Conservation (phyloP, 202 grass and related monocot species). For the Sporobolus alterniflorus region DNA sequence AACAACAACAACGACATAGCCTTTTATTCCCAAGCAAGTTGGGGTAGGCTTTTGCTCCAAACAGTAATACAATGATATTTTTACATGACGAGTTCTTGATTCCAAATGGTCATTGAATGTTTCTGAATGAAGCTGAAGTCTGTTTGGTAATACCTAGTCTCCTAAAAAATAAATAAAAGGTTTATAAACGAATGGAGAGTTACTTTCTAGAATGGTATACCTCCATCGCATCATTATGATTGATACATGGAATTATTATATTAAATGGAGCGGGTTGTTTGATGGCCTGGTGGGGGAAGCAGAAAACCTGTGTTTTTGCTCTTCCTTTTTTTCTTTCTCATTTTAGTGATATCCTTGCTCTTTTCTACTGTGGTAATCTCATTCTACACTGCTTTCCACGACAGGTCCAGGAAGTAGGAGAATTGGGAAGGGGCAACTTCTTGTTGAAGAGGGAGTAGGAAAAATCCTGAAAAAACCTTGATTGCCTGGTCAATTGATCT, state of each 20-base stretch:
- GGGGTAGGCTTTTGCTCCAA: background rate
- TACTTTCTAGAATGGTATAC: background rate
- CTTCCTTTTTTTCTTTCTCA: too few species aligned
- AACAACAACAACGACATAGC: too few species aligned
- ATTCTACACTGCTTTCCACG: too few species aligned
- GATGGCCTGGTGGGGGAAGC: too few species aligned
- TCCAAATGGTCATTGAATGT: background rate
- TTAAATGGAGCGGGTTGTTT: too few species aligned
- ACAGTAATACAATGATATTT: background rate
- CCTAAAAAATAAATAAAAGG: background rate
- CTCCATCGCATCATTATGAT: background rate
- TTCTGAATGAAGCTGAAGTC: background rate
- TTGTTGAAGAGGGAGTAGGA: background rate
- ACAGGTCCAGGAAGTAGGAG: conserved; percentile 44
- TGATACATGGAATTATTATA: background rate
- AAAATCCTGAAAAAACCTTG: background rate
- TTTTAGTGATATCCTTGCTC: too few species aligned
- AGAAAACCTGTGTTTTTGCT: too few species aligned
- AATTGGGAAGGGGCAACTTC: background rate
- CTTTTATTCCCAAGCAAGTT: too few species aligned
- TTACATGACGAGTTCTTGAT: background rate
- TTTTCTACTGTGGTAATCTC: too few species aligned
- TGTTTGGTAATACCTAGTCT: background rate
- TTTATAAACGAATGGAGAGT: background rate
- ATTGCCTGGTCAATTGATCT: background rate